Base-by-base conservation (phyloP, 75 land plant genomes). In the Adiantum capillusveneris region DNA sequence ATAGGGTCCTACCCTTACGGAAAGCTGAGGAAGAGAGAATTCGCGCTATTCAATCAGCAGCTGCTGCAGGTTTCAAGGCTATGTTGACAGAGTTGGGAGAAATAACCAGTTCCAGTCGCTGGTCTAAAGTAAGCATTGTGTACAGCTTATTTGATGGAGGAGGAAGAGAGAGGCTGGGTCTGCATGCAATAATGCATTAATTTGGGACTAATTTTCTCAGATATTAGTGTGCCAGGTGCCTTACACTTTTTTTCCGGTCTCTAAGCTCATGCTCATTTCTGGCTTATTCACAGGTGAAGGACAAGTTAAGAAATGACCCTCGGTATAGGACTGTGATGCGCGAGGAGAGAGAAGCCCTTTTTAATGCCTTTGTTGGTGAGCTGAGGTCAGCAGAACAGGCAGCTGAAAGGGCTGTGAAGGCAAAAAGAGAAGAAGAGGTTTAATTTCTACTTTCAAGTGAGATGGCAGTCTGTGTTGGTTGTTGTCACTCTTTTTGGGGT, bases 41-140 rank as follows among this genome's bases (percentile, higher is more conserved):
- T 24, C 85, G 74, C 67, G 89, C 85, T 25, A 37, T 60, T 19
- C 79, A 78, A 31, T 78, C 80, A 22, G 88, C 95, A 60, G 73
- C 79, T 25, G 72, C 77, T 9, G 46, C 83, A 21, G 65, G 64
- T 27, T 92, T 92, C 62, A 78, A 86, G 64, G 74, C 86, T 19
- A 73, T 92, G 90, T 79, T 92, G 37, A 61, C 56, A 30, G 96
- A 92, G 29, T 80, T 56, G 42, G 66, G 65, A 61, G 87, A 85
- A 56, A 67, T 89, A 37, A 85, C 45, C 62, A 24, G 64, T 3
- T 73, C 19, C 57, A 83, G 80, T 65, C 87, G 96, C 37, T 92
- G 96, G 97, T 88, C 87, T 21, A 88, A 65, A 77, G 97, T 90
- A 71, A 28, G 75, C n/a, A n/a, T n/a, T n/a, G n/a, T n/a, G n/a